phyloP scores from a whole-genome alignment of 2,329 filamentous ascomycete genomes.

The Salinomyces thailandicus region DNA sequence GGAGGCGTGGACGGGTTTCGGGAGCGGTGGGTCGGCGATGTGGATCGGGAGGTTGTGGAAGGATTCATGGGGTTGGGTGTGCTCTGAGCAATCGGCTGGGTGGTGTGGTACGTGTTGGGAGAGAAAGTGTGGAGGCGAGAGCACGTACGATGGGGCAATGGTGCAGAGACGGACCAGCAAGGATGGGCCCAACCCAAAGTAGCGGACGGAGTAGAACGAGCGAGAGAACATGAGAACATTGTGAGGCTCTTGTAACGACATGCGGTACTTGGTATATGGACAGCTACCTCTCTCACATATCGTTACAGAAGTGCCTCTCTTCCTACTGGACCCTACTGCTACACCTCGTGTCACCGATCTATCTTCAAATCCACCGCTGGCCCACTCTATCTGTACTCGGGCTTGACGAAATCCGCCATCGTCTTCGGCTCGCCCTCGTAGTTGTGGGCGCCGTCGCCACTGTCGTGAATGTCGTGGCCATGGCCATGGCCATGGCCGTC shows the following conservation, averaged over 20 bases:
- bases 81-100: no score
- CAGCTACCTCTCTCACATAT: neutral
- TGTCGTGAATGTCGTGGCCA: conserved; percentile 41
- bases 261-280: no score
- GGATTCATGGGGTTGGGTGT: conserved; percentile 53
- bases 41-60: conserved; percentile 60
- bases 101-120: no score
- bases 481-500: conserved; percentile 49
- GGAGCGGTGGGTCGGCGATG: conserved; percentile 59
- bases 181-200: no score
- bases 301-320: neutral
- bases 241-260: no score
- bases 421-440: conserved; percentile 78
- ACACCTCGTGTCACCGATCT: no score
- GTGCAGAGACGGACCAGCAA: no score
- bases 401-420: conserved; percentile 90
- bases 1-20: conserved; percentile 60
- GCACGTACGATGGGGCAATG: no score
- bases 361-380: neutral
- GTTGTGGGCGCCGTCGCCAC: conserved; percentile 41
- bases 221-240: no score
- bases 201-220: no score
- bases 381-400: conserved; percentile 70
- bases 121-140: no score
- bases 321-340: neutral